These are phyloP conservation scores for Liriodendron chinense DNA, from an alignment of 164 flowering plant species.

Conservation along the genomic window DNA sequence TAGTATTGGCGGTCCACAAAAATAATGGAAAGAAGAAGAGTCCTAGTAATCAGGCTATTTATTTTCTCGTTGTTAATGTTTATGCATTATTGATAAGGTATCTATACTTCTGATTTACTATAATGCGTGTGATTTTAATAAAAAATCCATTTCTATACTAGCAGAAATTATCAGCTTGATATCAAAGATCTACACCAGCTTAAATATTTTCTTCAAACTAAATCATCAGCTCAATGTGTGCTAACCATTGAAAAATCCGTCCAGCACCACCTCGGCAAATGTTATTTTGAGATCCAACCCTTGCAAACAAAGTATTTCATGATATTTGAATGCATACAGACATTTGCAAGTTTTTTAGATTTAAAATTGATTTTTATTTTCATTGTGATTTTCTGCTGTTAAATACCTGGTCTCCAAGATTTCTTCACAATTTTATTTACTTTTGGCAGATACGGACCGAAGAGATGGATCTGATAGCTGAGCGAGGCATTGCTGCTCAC, in stretches of 20 bases:
- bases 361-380: background rate
- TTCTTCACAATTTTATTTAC: conserved; percentile 4
- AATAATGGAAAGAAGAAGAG: background rate
- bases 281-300: background rate
- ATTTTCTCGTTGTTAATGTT: no score
- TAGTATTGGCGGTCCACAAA: background rate
- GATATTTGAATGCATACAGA: background rate
- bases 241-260: background rate
- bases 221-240: background rate
- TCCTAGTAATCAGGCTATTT: no score
- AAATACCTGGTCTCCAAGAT: background rate
- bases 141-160: no score
- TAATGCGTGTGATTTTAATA: no score
- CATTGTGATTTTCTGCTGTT: background rate
- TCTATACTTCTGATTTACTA: no score
- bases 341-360: background rate
- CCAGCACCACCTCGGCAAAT: background rate
- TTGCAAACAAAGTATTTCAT: background rate
- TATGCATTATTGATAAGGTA: no score
- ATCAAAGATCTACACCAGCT: background rate
- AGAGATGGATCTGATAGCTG: conserved; percentile 97
- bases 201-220: conserved; percentile 1
- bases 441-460: conserved; percentile 81
- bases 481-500: conserved; percentile 97
- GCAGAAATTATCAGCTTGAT: no score